Evolutionary conservation across 1,284 basidiomycete species (phyloP).

Genomic region (Irpex sp.): DNA sequence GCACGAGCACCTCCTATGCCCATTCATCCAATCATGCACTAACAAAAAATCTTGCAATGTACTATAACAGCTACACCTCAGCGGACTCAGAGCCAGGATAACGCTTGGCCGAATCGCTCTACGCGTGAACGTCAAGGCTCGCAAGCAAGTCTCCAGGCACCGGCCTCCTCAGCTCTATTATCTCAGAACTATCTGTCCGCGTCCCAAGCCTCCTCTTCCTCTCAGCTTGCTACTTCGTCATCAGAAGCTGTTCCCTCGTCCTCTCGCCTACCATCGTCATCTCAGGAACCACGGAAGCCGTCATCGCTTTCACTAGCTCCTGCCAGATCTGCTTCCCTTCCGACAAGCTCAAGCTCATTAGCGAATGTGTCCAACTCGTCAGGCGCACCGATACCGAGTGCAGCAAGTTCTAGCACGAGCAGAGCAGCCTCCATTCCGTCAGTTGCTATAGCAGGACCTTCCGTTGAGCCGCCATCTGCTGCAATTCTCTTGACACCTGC

Average conservation of each 20-base stretch:
- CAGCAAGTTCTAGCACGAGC: neutral
- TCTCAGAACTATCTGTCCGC: slow-evolving; percentile 14
- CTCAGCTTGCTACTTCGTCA: slow-evolving; percentile 11
- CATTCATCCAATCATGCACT: neutral
- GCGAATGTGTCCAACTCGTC: slow-evolving; percentile 1
- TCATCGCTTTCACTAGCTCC: slow-evolving; percentile 15
- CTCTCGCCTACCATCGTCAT: slow-evolving; percentile 1
- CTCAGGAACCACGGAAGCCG: slow-evolving; percentile 12
- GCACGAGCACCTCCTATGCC: neutral
- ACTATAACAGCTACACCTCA: slow-evolving; percentile 10
- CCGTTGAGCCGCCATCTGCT: neutral
- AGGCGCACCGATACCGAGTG: neutral
- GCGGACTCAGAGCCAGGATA: slow-evolving; percentile 1
- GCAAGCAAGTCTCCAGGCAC: slow-evolving; percentile 18
- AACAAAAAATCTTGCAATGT: slow-evolving; percentile 4
- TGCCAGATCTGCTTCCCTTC: slow-evolving; percentile 9
- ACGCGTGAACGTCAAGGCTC: slow-evolving; percentile 17
- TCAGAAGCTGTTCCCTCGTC: slow-evolving; percentile 9
- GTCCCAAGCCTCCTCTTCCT: slow-evolving; percentile 18
- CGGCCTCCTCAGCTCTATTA: slow-evolving; percentile 12
- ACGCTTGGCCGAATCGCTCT: slow-evolving; percentile 4
- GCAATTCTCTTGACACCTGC: neutral
- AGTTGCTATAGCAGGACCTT: slow-evolving; percentile 3
- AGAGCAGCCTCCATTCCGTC: neutral
- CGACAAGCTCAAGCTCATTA: slow-evolving; percentile 13